Evolutionary conservation across 176 grass and related monocot genomes (phyloP), one percentile per base, ranked within the genome.

Genomic region (Triticum timopheevii): DNA sequence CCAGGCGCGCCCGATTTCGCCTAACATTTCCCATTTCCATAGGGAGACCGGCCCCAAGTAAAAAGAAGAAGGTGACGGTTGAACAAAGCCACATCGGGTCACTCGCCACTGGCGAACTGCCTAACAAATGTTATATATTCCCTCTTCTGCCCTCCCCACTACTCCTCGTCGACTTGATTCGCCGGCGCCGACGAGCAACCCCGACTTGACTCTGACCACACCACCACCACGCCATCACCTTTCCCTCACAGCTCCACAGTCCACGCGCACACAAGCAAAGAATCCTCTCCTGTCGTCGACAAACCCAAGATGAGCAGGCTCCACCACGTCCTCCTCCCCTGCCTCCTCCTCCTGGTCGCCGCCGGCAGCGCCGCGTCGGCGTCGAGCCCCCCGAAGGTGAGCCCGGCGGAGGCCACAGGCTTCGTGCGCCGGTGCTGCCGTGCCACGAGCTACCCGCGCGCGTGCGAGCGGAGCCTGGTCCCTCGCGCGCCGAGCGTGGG

Each of bases 381-480:
- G 35, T n/a, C 68, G 35, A 5, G 11, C 30, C 4, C 85, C 0
- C 1, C 20, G 0, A 52, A 16, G 15, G 67, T 72, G 11, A 22
- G 36, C 31, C 45, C 69, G 4, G 59, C 17, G 3, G 74, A 74
- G 4, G 61, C 75, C 13, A 59, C 10, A 0, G 91, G 61, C 9
- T 96, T 88, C 86, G 89, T 98, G 52, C 88, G 88, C 0, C 87
- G 88, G 0, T 89, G 86, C 13, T 98, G 96, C 90, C 65, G 38
- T 0, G 35, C 47, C 22, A 96, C 93, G 34, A 27, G 12, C n/a
- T 98, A 93, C 87, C 96, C 96, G 12, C 73, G 75, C 17, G 64
- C 87, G 8, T 98, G 96, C 91, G 93, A 92, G 88, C 87, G 80
- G 56, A 93, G 86, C 67, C 91, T 98, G 0, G 4, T 80, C 27